Base-by-base conservation (phyloP, 306 rosid genomes). In the Arachis hypogaea region DNA sequence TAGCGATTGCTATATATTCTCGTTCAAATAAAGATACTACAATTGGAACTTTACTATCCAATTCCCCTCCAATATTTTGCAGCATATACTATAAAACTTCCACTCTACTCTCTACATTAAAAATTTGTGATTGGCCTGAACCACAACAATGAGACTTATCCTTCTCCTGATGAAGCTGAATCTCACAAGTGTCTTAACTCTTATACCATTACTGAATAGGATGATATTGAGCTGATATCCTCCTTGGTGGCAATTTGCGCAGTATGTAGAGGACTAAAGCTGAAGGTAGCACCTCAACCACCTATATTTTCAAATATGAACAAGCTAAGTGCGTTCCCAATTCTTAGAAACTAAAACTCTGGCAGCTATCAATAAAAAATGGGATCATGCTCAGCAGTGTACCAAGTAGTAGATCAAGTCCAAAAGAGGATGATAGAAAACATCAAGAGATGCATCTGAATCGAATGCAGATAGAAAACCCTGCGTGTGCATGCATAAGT, bases 261-360 rank as follows among this genome's bases (percentile, higher is more conserved):
- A 94, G 79, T 81, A 94, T 92, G 84, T 77, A 94, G 59, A 94
- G 96, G 47, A 94, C 97, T 38, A 94, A 83, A 30, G 96, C 97
- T 29, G 99, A 94, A 79, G 99, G 99, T 55, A 94, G 83, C 71
- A 94, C 69, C 87, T 94, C 99, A 59, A 94, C 99, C 82, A 92
- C 75, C 97, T 94, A 88, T 77, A 10, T 69, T 67, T 76, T 50
- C 72, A 50, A 51, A 63, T 74, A 77, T 6, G 7, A 76, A 67
- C 75, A 63, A 62, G 75, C 42, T 12, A 18, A 33, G 38, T 33
- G 38, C 1, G 4, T 33, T 22, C 28, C 28, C 28, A 22, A 22
- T 22, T 22, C 28, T 5, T 33, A 61, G 46, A 61, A 58, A 22
- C 69, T 58, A 63, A 73, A 69, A 12, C 10, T 66, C 6, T 11